These are phyloP conservation scores for Pyrenochaeta sp. DNA, from an alignment of 2,329 filamentous ascomycete genomes.

Conservation along the genomic window DNA sequence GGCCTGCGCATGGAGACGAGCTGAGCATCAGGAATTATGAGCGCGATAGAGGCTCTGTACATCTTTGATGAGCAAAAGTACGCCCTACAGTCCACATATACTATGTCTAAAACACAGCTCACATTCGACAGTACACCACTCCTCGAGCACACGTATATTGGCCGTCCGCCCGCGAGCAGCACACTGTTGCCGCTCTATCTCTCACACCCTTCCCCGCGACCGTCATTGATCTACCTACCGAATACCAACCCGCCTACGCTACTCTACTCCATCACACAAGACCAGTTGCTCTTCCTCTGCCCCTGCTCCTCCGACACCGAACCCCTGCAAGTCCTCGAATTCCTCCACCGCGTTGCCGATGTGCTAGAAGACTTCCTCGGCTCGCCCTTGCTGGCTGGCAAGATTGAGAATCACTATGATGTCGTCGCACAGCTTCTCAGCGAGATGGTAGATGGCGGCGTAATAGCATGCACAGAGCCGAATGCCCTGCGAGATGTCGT, in stretches of 20 bases:
- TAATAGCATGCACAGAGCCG: conserved; percentile 88
- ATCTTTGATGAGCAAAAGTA: conserved; percentile 97
- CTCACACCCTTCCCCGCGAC: conserved; percentile 79
- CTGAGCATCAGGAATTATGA: conserved; percentile 49
- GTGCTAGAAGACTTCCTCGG: conserved; percentile 94
- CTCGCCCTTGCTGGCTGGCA: conserved; percentile 81
- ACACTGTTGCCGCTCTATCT: conserved; percentile 87
- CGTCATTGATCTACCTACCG: conserved; percentile 85
- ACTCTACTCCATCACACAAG: conserved; percentile 87
- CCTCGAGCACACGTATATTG: conserved; percentile 88
- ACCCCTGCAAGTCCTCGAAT: conserved; percentile 89
- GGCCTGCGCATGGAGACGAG: conserved; percentile 26
- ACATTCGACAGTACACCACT: conserved; percentile 74
- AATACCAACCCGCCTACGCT: conserved; percentile 85
- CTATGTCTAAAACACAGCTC: conserved; percentile 6
- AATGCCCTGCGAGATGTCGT: conserved; percentile 92
- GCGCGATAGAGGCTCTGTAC: conserved; percentile 93
- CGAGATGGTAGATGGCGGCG: conserved; percentile 95
- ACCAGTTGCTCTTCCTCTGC: conserved; percentile 84
- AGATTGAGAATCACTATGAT: conserved; percentile 91
- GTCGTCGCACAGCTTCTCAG: conserved; percentile 90
- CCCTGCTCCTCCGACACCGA: conserved; percentile 88
- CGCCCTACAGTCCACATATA: conserved; percentile 30
- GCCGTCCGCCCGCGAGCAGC: conserved; percentile 77
- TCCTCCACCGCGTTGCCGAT: conserved; percentile 92